Evolutionary conservation across 345 rosid species (phyloP).

Genomic region (Pistacia vera): DNA sequence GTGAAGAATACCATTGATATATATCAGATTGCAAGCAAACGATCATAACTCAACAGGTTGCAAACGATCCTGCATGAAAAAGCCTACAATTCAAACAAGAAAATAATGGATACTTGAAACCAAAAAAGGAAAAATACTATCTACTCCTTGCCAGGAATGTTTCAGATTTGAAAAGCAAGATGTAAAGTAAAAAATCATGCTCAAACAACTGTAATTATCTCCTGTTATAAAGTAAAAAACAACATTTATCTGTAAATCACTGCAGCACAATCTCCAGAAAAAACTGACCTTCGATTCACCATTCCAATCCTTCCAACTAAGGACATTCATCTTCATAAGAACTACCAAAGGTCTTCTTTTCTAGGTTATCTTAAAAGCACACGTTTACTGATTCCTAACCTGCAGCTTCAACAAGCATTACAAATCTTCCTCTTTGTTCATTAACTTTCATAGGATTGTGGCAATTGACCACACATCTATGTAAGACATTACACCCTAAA

Average conservation of each 20-base stretch:
- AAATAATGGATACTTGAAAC: neutral
- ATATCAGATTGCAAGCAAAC: too few relatives aligned
- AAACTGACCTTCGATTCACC: neutral
- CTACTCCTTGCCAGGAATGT: neutral
- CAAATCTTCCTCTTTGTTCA: neutral
- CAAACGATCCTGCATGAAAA: neutral
- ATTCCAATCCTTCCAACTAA: neutral
- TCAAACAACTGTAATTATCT: too few relatives aligned
- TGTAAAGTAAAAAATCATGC: too few relatives aligned
- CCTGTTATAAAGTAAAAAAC: too few relatives aligned
- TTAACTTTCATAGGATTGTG: neutral
- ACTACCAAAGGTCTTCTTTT: neutral
- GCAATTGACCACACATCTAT: neutral
- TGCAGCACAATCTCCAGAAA: neutral
- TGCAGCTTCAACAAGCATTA: neutral
- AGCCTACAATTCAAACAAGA: neutral
- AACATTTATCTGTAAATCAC: neutral
- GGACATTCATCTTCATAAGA: neutral
- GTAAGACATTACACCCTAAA: neutral
- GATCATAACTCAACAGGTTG: too few relatives aligned
- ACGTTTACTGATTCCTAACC: neutral
- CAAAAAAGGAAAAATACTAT: too few relatives aligned
- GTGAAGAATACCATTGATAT: too few relatives aligned
- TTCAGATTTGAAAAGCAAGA: neutral
- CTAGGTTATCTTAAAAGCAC: neutral